phyloP scores from a whole-genome alignment of 176 grass and related monocot species.

The Secale cereale region DNA sequence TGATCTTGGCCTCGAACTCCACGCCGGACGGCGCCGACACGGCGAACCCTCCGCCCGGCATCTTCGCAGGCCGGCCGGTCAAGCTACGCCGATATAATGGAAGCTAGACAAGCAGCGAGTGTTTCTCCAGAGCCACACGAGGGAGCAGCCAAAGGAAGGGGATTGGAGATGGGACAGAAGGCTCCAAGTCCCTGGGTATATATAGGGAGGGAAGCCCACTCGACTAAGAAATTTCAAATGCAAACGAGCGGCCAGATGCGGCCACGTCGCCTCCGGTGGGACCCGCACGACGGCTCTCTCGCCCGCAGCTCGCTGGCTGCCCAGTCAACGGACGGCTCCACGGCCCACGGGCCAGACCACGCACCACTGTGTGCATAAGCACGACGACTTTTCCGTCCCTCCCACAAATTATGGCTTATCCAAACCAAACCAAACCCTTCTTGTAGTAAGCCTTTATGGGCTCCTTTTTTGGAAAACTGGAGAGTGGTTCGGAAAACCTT shows the following conservation, averaged over 20 bases:
- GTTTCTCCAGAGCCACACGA: background rate
- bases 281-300: background rate
- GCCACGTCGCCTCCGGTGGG: conserved; percentile 13
- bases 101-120: background rate
- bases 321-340: conserved; percentile 40
- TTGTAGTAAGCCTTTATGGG: background rate
- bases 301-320: background rate
- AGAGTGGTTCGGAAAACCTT: background rate
- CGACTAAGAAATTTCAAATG: conserved; percentile 31
- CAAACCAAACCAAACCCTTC: background rate
- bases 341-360: conserved; percentile 13
- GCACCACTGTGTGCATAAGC: background rate
- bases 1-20: conserved; percentile 96
- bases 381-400: background rate
- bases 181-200: background rate
- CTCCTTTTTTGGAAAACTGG: background rate
- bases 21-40: conserved; percentile 56
- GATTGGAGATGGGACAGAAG: background rate
- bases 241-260: background rate
- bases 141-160: background rate
- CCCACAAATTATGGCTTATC: background rate
- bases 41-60: conserved; percentile 75
- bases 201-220: conserved; percentile 18
- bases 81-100: background rate
- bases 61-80: conserved; percentile 10